Percentiles rank a stretch among this genome's conserved stretches.
These are phyloP conservation scores for Leptodontidium sp. DNA, from an alignment of 2,329 filamentous ascomycete species.

Conservation along the genomic window DNA sequence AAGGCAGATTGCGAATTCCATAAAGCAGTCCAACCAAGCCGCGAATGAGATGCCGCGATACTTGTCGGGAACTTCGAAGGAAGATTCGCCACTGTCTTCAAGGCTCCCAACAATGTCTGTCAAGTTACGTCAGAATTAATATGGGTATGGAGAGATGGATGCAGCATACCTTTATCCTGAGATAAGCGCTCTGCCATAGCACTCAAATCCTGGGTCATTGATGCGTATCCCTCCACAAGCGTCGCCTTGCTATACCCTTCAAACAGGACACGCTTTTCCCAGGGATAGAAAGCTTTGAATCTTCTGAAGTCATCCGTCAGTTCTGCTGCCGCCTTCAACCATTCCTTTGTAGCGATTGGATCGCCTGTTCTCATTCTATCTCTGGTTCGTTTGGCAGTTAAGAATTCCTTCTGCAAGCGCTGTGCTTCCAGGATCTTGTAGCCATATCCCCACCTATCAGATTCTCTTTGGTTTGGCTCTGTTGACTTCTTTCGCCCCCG, in stretches of 20 bases:
- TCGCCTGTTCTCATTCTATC: conserved; percentile 46
- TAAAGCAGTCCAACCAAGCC: conserved; percentile 88
- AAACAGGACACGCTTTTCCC: conserved; percentile 70
- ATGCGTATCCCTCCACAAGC: conserved; percentile 37
- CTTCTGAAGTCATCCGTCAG: conserved; percentile 70
- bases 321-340: conserved; percentile 66
- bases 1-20: conserved; percentile 83
- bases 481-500: neutral
- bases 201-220: conserved; percentile 42
- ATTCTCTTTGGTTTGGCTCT: neutral
- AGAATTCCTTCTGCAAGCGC: conserved; percentile 2
- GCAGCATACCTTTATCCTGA: conserved; percentile 38
- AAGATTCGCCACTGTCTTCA: neutral
- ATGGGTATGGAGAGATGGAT: neutral
- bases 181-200: conserved; percentile 43
- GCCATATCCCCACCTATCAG: conserved; percentile 9
- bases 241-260: conserved; percentile 51
- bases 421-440: conserved; percentile 2
- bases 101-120: conserved; percentile 41
- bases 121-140: conserved; percentile 28
- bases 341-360: conserved; percentile 46
- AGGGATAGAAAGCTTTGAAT: conserved; percentile 70
- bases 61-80: conserved; percentile 41
- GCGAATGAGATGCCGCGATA: conserved; percentile 84
- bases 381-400: conserved; percentile 38